Evolutionary conservation across 345 rosid species (phyloP).

Genomic region (Boechera divaricarpa): DNA sequence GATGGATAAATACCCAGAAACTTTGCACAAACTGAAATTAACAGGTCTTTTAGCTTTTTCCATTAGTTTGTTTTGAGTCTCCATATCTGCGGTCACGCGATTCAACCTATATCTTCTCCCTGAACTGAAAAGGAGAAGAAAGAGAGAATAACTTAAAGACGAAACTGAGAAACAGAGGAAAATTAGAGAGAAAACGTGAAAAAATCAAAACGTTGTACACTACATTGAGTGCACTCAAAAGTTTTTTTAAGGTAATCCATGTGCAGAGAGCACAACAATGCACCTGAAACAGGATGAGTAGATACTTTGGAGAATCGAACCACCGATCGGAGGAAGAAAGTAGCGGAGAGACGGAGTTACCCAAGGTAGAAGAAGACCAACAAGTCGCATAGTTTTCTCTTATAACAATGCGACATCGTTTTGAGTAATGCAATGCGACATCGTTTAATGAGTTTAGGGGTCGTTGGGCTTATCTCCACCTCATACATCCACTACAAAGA

Average conservation of each 20-base stretch:
- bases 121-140: conserved; percentile 12
- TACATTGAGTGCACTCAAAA: background rate
- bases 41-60: conserved; percentile 46
- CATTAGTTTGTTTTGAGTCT: conserved; percentile 39
- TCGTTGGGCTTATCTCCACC: conserved; percentile 41
- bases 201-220: background rate
- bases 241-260: background rate
- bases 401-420: conserved; percentile 1
- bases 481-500: conserved; percentile 29
- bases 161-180: conserved; percentile 8
- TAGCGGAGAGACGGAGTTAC: conserved; percentile 36
- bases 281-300: conserved; percentile 24
- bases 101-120: conserved; percentile 33
- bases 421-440: background rate
- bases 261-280: background rate
- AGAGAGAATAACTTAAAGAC: background rate
- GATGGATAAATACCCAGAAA: conserved; percentile 57
- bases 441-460: conserved; percentile 2
- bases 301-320: conserved; percentile 13
- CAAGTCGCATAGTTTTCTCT: conserved; percentile 11
- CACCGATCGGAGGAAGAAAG: conserved; percentile 29
- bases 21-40: conserved; percentile 60
- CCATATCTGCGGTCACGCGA: conserved; percentile 49
- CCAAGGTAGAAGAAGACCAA: conserved; percentile 31
- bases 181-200: conserved; percentile 12